phyloP scores from a whole-genome alignment of 495 filamentous ascomycete species.

The Staphylotrichum tortipilum region DNA sequence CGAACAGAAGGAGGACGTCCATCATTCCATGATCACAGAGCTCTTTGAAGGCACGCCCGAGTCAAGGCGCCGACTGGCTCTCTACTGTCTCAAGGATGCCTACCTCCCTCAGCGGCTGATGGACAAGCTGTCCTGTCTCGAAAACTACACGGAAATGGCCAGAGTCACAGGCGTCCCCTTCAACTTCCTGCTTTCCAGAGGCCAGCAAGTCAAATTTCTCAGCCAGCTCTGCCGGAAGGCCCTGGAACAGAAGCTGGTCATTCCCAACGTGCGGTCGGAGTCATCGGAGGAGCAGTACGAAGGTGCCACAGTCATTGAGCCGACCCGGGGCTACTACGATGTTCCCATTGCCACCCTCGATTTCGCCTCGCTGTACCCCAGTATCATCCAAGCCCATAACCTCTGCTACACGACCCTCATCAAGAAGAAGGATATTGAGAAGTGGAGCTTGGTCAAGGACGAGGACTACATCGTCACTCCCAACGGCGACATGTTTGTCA shows the following conservation, averaged over 20 bases:
- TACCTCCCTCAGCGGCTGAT: constrained; percentile 90
- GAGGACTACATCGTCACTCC: constrained; percentile 96
- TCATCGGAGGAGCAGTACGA: constrained; percentile 80
- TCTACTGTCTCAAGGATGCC: constrained; percentile 98
- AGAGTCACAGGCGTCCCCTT: constrained; percentile 98
- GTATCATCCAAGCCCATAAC: constrained; percentile 98
- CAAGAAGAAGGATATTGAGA: constrained; percentile 70
- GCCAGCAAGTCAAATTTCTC: constrained; percentile 96
- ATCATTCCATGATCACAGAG: constrained; percentile 98
- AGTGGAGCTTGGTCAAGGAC: constrained; percentile 63
- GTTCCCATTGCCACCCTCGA: constrained; percentile 95
- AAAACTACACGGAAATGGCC: constrained; percentile 99
- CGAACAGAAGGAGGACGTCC: constrained; percentile 98
- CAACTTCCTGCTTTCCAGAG: constrained; percentile 83
- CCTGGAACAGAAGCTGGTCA: constrained; percentile 80
- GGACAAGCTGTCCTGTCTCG: constrained; percentile 94
- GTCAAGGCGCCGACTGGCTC: constrained; percentile 77
- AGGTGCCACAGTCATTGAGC: constrained; percentile 97
- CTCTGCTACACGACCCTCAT: constrained; percentile 95
- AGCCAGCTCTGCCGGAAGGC: constrained; percentile 96
- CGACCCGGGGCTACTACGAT: constrained; percentile 81
- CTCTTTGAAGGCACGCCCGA: constrained; percentile 92
- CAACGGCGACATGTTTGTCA: constrained; percentile 89
- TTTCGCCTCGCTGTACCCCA: constrained; percentile 97
- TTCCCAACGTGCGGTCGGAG: constrained; percentile 67